Evolutionary conservation across 2,329 filamentous ascomycete genomes (phyloP), one percentile per base, ranked within the genome.

Genomic region (Exserohilum turcica): DNA sequence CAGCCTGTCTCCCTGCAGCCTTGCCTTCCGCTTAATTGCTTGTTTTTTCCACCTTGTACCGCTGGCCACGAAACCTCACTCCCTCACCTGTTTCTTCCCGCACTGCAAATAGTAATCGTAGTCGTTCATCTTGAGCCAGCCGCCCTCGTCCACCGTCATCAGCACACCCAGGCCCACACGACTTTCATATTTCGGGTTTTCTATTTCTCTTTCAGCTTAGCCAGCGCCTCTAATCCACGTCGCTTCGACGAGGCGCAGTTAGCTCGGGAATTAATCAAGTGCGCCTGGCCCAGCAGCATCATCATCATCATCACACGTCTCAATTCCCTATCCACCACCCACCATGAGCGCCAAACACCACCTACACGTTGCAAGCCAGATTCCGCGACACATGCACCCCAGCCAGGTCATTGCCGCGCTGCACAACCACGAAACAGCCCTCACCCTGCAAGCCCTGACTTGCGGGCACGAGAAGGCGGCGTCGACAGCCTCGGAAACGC

Each of bases 381-480:
- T 74, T 32, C 71, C 71, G 9, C 13, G 63, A 3, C 60, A 67
- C 48, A 54, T 73, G 28, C 33, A 62, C 1, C 68, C 67, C 6
- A 39, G 37, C 39, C 60, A 59, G 39, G 54, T 73, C 28, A 63
- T 73, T 40, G 59, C 59, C 32, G 69, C 70, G 1, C 65, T 74
- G 10, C 71, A 74, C 53, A 62, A 74, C 54, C 71, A 74, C 63
- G 62, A 62, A 46, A 73, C 68, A 1, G 62, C 64, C 32, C 65
- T 74, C 33, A 66, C 63, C 3, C 64, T 73, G 15, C 71, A 73
- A 57, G 67, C 70, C 35, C 64, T 73, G 9, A 73, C 68, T 1
- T 63, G 62, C 10, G 56, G 63, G 35, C 65, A 73, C 48, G 48
- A 61, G 21, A 66, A 68, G 42, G 64, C 70, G 8, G 56, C 61